phyloP scores from a whole-genome alignment of 257 asterid species.

The Solanum peruvianum region DNA sequence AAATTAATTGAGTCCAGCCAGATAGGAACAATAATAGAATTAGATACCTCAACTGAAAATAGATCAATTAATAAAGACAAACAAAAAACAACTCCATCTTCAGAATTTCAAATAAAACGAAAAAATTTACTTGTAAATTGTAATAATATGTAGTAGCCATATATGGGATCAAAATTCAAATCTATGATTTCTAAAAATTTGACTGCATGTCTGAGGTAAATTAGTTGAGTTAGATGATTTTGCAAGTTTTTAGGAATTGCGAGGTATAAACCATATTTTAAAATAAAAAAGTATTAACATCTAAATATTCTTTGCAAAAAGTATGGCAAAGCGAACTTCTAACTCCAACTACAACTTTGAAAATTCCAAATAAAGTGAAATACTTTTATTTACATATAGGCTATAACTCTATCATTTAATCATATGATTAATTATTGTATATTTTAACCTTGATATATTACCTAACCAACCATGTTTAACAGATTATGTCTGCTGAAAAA shows the following conservation, averaged over 20 bases:
- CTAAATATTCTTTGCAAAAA: not conserved
- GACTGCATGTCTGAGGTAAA: not conserved
- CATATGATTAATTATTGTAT: not conserved
- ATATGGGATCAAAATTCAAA: not conserved
- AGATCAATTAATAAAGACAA: not conserved
- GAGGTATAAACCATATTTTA: not conserved
- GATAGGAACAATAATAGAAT: not conserved
- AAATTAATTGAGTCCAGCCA: not conserved
- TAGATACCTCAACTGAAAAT: not conserved
- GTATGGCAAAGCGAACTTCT: not conserved
- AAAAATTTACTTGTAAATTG: too few relatives aligned
- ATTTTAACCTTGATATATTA: not conserved
- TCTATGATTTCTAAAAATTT: not conserved
- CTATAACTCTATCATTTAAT: not conserved
- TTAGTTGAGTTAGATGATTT: not conserved
- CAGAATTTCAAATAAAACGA: not conserved
- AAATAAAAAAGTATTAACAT: too few relatives aligned
- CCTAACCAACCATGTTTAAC: not conserved
- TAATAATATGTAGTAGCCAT: not conserved
- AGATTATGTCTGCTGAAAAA: not conserved
- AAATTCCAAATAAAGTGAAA: not conserved
- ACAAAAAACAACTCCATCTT: not conserved
- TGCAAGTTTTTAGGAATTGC: not conserved
- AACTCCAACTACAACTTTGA: not conserved
- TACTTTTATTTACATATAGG: not conserved